phyloP scores from a whole-genome alignment of 495 filamentous ascomycete species.

The Penicillium ochrochloron region DNA sequence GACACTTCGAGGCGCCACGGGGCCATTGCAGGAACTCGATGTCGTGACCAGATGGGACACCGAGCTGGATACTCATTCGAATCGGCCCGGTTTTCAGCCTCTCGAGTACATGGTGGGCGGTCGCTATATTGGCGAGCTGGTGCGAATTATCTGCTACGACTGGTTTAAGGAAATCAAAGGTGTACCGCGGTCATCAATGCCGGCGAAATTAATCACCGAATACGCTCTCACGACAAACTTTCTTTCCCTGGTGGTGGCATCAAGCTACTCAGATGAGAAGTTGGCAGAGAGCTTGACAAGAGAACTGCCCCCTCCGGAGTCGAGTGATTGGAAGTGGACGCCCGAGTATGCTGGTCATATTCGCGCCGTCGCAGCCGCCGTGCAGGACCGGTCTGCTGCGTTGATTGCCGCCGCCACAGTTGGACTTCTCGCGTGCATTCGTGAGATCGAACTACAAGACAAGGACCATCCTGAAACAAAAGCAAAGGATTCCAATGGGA shows the following conservation, averaged over 20 bases:
- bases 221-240: conserved; percentile 70
- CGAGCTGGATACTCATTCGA: conserved; percentile 59
- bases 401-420: conserved; percentile 68
- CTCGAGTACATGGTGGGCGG: conserved; percentile 82
- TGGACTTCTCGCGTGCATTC: conserved; percentile 63
- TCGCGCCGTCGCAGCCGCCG: conserved; percentile 57
- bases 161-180: conserved; percentile 52
- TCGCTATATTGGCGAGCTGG: conserved; percentile 75
- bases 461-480: conserved; percentile 6
- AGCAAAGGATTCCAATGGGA: neutral
- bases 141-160: conserved; percentile 66
- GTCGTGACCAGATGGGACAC: conserved; percentile 70
- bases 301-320: conserved; percentile 51
- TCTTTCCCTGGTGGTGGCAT: conserved; percentile 60
- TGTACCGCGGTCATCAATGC: conserved; percentile 39
- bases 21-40: conserved; percentile 59
- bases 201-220: conserved; percentile 50
- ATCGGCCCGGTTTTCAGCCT: conserved; percentile 75
- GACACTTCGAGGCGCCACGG: conserved; percentile 69
- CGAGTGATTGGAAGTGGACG: conserved; percentile 57
- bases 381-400: conserved; percentile 65
- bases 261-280: conserved; percentile 36
- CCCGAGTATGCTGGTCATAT: conserved; percentile 55
- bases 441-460: conserved; percentile 55
- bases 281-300: conserved; percentile 50